Conservation (phyloP, 1,284 basidiomycete genomes). For the Trametes sp. region DNA sequence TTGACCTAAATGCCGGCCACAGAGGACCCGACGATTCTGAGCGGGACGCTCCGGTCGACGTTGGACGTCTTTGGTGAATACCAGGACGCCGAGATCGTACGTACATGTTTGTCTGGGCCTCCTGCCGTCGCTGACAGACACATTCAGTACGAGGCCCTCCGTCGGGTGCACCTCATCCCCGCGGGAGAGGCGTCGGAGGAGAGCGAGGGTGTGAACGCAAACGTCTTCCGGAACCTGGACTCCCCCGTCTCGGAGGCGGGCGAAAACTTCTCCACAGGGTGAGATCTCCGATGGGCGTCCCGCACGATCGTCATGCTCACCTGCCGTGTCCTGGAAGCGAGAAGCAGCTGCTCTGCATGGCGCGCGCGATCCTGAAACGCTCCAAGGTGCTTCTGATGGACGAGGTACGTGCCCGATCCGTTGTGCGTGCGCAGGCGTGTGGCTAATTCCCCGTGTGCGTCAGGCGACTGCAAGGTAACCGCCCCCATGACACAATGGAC, state of each 20-base stretch:
- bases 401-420: constrained; percentile 56
- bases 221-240: constrained; percentile 89
- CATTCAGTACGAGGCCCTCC: constrained; percentile 81
- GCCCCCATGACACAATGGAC: constrained; percentile 22
- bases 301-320: constrained; percentile 70
- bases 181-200: constrained; percentile 61
- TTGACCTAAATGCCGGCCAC: constrained; percentile 17
- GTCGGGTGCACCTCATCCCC: constrained; percentile 87
- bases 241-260: constrained; percentile 87
- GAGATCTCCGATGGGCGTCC: constrained; percentile 62
- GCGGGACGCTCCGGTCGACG: constrained; percentile 85
- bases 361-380: constrained; percentile 79
- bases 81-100: constrained; percentile 83
- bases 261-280: constrained; percentile 95
- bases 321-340: constrained; percentile 52
- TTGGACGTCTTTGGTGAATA: constrained; percentile 94
- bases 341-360: constrained; percentile 88
- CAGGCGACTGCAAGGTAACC: constrained; percentile 72
- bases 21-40: constrained; percentile 92
- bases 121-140: not conserved
- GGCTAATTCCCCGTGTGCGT: constrained; percentile 22
- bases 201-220: constrained; percentile 71
- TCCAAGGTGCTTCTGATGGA: constrained; percentile 85
- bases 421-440: constrained; percentile 11
- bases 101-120: constrained; percentile 34